phyloP scores from a whole-genome alignment of 2,329 filamentous ascomycete species.

The Meredithiella fracta region DNA sequence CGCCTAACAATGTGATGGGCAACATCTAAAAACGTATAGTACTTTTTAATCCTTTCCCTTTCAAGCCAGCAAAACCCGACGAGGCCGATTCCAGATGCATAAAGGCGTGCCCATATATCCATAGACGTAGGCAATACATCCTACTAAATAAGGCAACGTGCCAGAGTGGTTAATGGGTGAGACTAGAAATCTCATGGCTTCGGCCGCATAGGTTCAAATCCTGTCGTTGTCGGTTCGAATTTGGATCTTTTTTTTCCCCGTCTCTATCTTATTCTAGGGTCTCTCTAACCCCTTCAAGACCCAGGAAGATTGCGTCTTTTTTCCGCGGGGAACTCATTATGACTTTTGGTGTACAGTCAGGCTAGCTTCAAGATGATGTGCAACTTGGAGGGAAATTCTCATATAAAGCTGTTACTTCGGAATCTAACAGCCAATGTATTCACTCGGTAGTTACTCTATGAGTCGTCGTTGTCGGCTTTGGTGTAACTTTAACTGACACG shows the following conservation, averaged over 20 bases:
- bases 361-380: too few species aligned
- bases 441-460: background rate
- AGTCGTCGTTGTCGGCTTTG: background rate
- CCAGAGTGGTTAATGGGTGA: constrained; percentile 13
- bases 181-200: constrained; percentile 13
- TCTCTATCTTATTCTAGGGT: too few species aligned
- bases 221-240: constrained; percentile 5
- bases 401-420: too few species aligned
- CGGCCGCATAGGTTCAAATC: constrained; percentile 12
- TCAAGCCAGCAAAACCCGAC: too few species aligned
- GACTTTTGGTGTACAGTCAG: too few species aligned
- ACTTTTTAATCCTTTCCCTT: too few species aligned
- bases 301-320: too few species aligned
- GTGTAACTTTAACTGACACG: background rate
- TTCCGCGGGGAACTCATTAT: too few species aligned
- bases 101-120: too few species aligned
- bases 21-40: background rate
- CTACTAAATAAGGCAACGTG: constrained; percentile 2
- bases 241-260: background rate
- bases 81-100: too few species aligned
- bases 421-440: background rate
- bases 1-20: background rate
- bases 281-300: background rate
- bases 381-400: too few species aligned
- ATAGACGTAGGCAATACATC: too few species aligned